Evolutionary conservation across 768 basidiomycete species (phyloP).

Genomic region (Phaffia tasmanica): DNA sequence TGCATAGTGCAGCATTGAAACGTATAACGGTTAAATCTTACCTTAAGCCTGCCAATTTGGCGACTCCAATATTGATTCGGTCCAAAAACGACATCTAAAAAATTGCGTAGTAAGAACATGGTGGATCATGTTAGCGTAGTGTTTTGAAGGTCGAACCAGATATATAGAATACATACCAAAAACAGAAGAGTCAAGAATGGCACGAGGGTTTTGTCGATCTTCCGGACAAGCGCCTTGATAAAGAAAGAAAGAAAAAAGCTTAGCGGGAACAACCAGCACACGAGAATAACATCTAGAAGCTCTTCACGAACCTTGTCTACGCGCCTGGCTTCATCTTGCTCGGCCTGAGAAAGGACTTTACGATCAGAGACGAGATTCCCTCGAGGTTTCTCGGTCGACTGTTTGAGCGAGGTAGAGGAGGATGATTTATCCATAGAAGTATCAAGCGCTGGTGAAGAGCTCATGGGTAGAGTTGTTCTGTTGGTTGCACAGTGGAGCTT

Average conservation of each 20-base stretch:
- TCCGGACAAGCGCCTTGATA: slow-evolving; percentile 19
- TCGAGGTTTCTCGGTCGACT: not conserved
- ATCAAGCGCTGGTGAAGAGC: not conserved
- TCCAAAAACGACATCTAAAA: slow-evolving; percentile 40
- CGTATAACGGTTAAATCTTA: slow-evolving; percentile 27
- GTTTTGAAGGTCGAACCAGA: not conserved
- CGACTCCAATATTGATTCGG: slow-evolving; percentile 29
- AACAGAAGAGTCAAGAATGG: slow-evolving; percentile 14
- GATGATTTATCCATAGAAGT: not conserved
- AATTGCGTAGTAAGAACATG: slow-evolving; percentile 31
- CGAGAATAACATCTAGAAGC: not conserved
- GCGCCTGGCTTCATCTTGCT: not conserved
- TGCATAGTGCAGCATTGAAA: slow-evolving; percentile 26
- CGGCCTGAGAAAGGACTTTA: not conserved
- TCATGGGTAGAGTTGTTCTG: too few relatives aligned
- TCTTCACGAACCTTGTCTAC: not conserved
- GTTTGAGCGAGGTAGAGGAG: not conserved
- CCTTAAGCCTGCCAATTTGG: slow-evolving; percentile 24
- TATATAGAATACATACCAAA: not conserved
- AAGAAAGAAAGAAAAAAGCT: not conserved
- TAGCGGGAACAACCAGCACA: not conserved
- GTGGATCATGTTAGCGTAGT: not conserved
- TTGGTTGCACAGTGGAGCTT: too few relatives aligned
- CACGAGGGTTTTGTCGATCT: slow-evolving; percentile 20
- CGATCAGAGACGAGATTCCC: not conserved